phyloP scores from a whole-genome alignment of 345 rosid genomes.

The thale cress (Arabidopsis thaliana) region DNA sequence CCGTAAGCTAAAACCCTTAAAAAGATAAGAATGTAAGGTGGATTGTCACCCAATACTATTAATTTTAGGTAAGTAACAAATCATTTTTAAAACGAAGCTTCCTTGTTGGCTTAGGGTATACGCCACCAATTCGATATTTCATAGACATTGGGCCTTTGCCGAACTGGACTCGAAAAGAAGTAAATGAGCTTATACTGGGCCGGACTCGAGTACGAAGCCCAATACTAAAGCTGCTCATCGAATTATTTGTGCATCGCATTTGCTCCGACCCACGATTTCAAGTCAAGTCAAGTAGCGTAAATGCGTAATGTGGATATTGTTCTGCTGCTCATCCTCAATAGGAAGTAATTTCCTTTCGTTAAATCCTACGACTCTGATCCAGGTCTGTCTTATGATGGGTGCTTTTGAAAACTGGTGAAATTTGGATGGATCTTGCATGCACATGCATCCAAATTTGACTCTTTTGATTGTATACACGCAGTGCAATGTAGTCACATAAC shows the following conservation, averaged over 20 bases:
- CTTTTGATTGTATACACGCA: neutral
- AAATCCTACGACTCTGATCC: neutral
- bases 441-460: neutral
- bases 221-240: no score
- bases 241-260: no score
- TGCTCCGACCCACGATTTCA: no score
- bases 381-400: neutral
- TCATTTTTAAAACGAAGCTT: neutral
- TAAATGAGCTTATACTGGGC: no score
- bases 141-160: no score
- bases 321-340: no score
- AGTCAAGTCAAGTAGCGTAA: no score
- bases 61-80: slow-evolving; percentile 2
- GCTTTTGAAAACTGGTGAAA: neutral
- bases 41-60: slow-evolving; percentile 4
- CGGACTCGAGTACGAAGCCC: no score
- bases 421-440: neutral
- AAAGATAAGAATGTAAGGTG: neutral
- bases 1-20: slow-evolving; percentile 9
- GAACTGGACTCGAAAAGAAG: no score
- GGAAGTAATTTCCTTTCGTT: neutral
- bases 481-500: neutral
- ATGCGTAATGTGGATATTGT: no score
- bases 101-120: no score
- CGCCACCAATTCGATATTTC: no score